Percentiles rank a stretch among this genome's conserved stretches.
Evolutionary conservation across 495 filamentous ascomycete genomes (phyloP).

Genomic region (Trichoderma asperelloides): DNA sequence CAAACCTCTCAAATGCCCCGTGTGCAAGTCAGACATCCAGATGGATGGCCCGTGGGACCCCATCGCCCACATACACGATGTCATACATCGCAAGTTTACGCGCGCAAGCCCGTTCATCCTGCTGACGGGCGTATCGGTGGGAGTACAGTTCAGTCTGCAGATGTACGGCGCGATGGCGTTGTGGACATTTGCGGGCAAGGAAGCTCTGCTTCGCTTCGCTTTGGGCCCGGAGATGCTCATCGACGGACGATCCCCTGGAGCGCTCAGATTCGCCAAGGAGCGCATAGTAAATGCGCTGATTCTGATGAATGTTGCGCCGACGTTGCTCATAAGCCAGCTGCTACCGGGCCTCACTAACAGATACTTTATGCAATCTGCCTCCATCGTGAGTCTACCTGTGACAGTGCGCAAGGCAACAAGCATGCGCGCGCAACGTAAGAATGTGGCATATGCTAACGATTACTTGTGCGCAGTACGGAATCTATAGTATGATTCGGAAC

Average conservation of each 20-base stretch:
- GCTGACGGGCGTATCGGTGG: constrained; percentile 43
- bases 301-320: constrained; percentile 31
- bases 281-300: constrained; percentile 12
- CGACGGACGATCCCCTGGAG: neutral
- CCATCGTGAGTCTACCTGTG: constrained; percentile 21
- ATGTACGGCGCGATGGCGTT: constrained; percentile 29
- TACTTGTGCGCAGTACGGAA: constrained; percentile 17
- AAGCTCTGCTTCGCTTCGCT: constrained; percentile 16
- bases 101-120: constrained; percentile 51
- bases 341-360: constrained; percentile 22
- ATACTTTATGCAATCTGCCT: constrained; percentile 24
- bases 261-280: neutral
- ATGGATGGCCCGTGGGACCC: constrained; percentile 63
- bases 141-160: constrained; percentile 36
- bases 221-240: constrained; percentile 3
- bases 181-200: constrained; percentile 28
- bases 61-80: constrained; percentile 50
- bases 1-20: constrained; percentile 66
- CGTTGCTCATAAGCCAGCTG: constrained; percentile 27
- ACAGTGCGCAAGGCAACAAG: neutral
- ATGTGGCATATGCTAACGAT: neutral
- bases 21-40: constrained; percentile 75
- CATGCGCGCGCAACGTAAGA: neutral
- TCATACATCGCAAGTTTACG: constrained; percentile 45
- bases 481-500: constrained; percentile 16